Base-by-base conservation (phyloP, 1,139 yeast genomes). In the Sugiyamaella xylanicola region DNA sequence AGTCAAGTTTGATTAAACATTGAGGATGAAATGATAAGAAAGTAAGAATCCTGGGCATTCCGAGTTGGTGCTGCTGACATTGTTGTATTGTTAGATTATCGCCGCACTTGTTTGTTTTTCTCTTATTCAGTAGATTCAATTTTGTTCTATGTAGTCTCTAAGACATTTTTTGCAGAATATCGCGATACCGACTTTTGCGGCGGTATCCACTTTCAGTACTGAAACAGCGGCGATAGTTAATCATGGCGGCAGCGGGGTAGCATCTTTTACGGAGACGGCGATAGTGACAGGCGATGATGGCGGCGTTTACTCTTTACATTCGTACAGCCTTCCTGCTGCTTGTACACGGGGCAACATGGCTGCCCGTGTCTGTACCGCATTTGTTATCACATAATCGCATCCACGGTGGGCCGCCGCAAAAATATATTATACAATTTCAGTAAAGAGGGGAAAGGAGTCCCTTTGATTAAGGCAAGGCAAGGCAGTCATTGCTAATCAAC, bases 1-100 rank as follows among this genome's bases (percentile, higher is more conserved):
- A 21, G 45, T 41, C 27, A 21, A 21, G 45, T 16, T 41, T 19
- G 29, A 41, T 41, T 20, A 21, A 41, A 41, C 25, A n/a, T 41
- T 21, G 15, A 41, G 21, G 20, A 8, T 16, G 42, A 39, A 15
- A 4, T 39, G 11, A 39, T 36, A 16, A 39, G 19, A 8, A 32
- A 8, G 15, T 11, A 11, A 25, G 15, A 32, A 32, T 32, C 37
- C 37, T 32, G 37, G 37, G 37, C 37, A 32, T 32, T 7, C 8
- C 37, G 4, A 32, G 37, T 15, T 32, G 37, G 15, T 32, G 15
- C 37, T n/a, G 37, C n/a, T n/a, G n/a, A n/a, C n/a, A n/a, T n/a
- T n/a, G n/a, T n/a, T n/a, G 37, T 32, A 25, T 25, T 25, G 29
- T 25, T 25, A 25, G 29, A 25, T 5, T 5, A 25, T 25, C 5